Conservation (phyloP, 1,284 basidiomycete species). For the Microbotryum intermedium region DNA sequence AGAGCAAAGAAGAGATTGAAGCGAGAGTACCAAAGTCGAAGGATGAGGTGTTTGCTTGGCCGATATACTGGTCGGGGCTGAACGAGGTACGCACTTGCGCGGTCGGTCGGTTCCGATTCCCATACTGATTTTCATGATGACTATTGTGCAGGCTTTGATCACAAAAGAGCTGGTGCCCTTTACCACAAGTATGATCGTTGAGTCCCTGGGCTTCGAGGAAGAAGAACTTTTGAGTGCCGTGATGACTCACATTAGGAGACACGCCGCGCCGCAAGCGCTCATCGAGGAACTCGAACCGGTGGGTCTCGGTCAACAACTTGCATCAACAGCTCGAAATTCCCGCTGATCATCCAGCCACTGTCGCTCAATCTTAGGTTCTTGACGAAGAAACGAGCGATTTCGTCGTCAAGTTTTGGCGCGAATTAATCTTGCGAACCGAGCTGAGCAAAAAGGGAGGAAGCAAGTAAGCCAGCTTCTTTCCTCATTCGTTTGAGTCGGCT, state of each 20-base stretch:
- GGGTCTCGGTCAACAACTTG: neutral
- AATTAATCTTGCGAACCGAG: conserved; percentile 18
- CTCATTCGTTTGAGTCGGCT: too few species aligned
- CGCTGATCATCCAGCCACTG: neutral
- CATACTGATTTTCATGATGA: neutral
- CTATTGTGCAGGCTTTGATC: conserved; percentile 29
- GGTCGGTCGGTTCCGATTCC: neutral
- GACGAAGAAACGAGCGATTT: conserved; percentile 34
- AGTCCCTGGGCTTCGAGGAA: conserved; percentile 36
- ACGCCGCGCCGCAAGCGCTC: conserved; percentile 32
- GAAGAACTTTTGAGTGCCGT: conserved; percentile 36
- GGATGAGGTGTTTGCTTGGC: conserved; percentile 30
- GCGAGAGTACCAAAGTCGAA: conserved; percentile 31
- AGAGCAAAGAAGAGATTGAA: conserved; percentile 23
- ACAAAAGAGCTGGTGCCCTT: conserved; percentile 32
- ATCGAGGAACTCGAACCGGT: conserved; percentile 38
- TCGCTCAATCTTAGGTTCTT: conserved; percentile 23
- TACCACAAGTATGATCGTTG: conserved; percentile 33
- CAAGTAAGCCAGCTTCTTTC: neutral
- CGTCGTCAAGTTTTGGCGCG: conserved; percentile 31
- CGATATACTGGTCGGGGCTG: conserved; percentile 32
- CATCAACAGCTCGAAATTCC: neutral
- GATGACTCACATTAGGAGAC: conserved; percentile 33
- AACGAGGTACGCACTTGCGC: conserved; percentile 30
- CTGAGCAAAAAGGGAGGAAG: conserved; percentile 12